Conservation (phyloP, 192 early-diverging fungal genomes). For the Martensiomyces pterosporus region DNA sequence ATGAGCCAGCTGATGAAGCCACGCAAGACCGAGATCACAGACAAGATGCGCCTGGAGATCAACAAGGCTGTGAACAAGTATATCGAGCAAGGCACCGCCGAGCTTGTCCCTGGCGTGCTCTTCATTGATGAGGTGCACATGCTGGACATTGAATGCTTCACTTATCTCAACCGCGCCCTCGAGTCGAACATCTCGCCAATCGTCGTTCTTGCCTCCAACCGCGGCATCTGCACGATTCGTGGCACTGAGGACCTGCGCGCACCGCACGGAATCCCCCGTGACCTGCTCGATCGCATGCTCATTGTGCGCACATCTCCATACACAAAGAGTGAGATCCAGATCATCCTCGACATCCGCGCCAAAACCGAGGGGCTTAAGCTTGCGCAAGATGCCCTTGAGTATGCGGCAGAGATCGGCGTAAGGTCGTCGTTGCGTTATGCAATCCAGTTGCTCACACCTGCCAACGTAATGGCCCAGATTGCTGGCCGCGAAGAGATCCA, state of each 20-base stretch:
- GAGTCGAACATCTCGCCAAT: slow-evolving; percentile 95
- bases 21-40: slow-evolving; percentile 98
- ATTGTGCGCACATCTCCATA: slow-evolving; percentile 96
- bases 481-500: slow-evolving; percentile 78
- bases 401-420: slow-evolving; percentile 80
- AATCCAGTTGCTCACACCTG: slow-evolving; percentile 92
- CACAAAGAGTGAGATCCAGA: slow-evolving; percentile 80
- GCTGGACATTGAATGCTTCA: slow-evolving; percentile 99
- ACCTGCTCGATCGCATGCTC: slow-evolving; percentile 91
- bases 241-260: slow-evolving; percentile 72
- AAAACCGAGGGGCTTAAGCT: slow-evolving; percentile 83
- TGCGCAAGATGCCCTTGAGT: slow-evolving; percentile 70
- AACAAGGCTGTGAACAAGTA: slow-evolving; percentile 99
- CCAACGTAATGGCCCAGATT: slow-evolving; percentile 80
- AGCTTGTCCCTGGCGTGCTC: slow-evolving; percentile 94
- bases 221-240: slow-evolving; percentile 83
- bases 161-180: slow-evolving; percentile 96
- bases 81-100: slow-evolving; percentile 96
- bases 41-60: slow-evolving; percentile 96
- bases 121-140: slow-evolving; percentile 99
- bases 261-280: slow-evolving; percentile 94
- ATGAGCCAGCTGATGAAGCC: slow-evolving; percentile 99
- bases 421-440: slow-evolving; percentile 90
- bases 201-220: slow-evolving; percentile 97
- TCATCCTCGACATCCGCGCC: slow-evolving; percentile 90